Evolutionary conservation across 768 basidiomycete species (phyloP).

Genomic region (Serendipita sp.): DNA sequence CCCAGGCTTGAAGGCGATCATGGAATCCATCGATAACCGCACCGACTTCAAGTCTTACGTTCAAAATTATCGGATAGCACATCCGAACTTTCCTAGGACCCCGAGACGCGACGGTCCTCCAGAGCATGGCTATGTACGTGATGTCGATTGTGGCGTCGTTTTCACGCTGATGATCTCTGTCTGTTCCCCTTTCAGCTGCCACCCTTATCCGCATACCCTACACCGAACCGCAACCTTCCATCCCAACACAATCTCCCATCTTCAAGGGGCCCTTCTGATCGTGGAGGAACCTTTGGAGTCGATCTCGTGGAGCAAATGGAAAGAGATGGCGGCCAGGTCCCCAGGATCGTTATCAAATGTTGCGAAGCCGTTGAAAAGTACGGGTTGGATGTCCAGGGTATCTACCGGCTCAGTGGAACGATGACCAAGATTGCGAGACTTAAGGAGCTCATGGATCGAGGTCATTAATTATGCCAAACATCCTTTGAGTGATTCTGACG

Average conservation of each 20-base stretch:
- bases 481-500: neutral
- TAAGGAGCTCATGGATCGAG: constrained; percentile 72
- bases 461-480: constrained; percentile 24
- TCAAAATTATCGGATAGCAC: constrained; percentile 92
- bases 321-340: constrained; percentile 83
- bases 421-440: constrained; percentile 71
- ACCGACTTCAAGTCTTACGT: constrained; percentile 91
- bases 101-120: constrained; percentile 75
- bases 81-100: constrained; percentile 46
- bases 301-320: constrained; percentile 85
- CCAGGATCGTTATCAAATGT: constrained; percentile 73
- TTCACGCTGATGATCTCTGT: neutral
- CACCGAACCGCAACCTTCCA: constrained; percentile 5
- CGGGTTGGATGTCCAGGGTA: constrained; percentile 68
- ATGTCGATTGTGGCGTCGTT: neutral
- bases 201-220: constrained; percentile 33
- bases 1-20: constrained; percentile 66
- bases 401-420: constrained; percentile 87
- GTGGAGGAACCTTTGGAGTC: constrained; percentile 78
- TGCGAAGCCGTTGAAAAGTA: constrained; percentile 82
- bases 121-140: constrained; percentile 84
- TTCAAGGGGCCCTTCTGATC: constrained; percentile 22
- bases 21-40: constrained; percentile 86
- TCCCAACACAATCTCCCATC: constrained; percentile 4
- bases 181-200: constrained; percentile 31